A percentile compares a stretch with the other conserved stretches of the same genome.
Conservation (phyloP, 2,329 filamentous ascomycete genomes). For the Verticillium klebahnii region DNA sequence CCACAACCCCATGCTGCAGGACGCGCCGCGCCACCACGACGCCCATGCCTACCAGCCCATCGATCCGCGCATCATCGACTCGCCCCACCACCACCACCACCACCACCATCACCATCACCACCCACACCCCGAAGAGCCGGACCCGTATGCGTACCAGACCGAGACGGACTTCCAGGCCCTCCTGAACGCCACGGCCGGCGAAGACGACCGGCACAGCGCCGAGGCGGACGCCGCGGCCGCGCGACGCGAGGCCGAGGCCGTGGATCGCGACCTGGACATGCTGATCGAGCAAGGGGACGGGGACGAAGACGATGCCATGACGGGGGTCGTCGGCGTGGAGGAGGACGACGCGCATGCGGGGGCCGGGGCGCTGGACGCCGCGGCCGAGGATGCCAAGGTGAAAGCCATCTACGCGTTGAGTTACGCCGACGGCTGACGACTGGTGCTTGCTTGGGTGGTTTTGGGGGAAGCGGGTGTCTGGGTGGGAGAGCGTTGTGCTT, state of each 20-base stretch:
- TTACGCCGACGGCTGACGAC: background rate
- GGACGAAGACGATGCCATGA: background rate
- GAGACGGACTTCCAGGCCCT: constrained; percentile 51
- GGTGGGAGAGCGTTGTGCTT: background rate
- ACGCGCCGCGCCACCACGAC: constrained; percentile 16
- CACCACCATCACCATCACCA: constrained; percentile 18
- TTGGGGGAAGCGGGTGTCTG: too few relatives aligned
- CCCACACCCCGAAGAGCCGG: constrained; percentile 18
- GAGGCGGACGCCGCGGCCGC: constrained; percentile 21
- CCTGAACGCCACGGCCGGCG: constrained; percentile 42
- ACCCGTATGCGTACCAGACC: constrained; percentile 14
- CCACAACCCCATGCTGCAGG: constrained; percentile 29
- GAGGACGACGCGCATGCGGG: background rate
- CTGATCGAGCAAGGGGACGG: constrained; percentile 39
- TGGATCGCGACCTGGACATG: constrained; percentile 48
- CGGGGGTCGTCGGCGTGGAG: background rate
- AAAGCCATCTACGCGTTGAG: background rate
- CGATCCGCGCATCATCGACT: constrained; percentile 55
- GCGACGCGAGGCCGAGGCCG: constrained; percentile 31
- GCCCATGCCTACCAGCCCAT: constrained; percentile 44
- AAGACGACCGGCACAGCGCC: constrained; percentile 15
- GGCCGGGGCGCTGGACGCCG: background rate
- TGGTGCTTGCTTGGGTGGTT: background rate
- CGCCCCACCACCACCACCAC: constrained; percentile 25
- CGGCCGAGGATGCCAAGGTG: background rate